Evolutionary conservation across 169 alveolate genomes (phyloP).

Genomic region (Neospora caninum): DNA sequence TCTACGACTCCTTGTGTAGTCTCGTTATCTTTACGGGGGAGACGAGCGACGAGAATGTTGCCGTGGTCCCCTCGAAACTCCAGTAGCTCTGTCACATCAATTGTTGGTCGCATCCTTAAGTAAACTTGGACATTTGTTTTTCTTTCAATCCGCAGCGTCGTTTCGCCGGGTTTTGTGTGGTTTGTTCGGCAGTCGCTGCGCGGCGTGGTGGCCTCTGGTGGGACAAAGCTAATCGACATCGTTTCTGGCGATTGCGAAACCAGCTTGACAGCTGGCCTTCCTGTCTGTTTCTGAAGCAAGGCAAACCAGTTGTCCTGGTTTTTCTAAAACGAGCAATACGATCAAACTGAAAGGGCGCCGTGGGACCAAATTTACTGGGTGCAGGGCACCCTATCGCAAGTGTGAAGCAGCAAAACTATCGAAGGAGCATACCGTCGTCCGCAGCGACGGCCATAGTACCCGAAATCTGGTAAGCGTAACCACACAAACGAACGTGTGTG

Average conservation of each 20-base stretch:
- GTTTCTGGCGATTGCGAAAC: background rate
- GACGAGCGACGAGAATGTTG: conserved; percentile 15
- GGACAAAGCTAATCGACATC: background rate
- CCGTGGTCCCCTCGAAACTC: conserved; percentile 6
- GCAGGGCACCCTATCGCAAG: too few species aligned
- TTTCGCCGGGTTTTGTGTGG: background rate
- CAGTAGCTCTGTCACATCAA: conserved; percentile 14
- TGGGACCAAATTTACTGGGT: too few species aligned
- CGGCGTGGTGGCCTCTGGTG: background rate
- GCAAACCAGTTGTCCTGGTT: too few species aligned
- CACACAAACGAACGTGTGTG: too few species aligned
- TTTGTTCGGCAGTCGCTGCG: too few species aligned
- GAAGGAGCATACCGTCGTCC: too few species aligned
- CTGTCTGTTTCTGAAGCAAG: too few species aligned
- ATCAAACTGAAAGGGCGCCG: too few species aligned
- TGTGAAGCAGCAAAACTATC: too few species aligned
- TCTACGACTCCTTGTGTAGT: conserved; percentile 73
- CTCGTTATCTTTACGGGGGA: conserved; percentile 5
- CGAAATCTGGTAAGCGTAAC: too few species aligned
- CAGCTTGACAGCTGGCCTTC: background rate
- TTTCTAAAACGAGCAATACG: too few species aligned
- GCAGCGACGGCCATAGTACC: too few species aligned
- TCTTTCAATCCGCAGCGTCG: background rate
- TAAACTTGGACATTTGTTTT: conserved; percentile 53
- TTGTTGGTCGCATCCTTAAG: conserved; percentile 67